Percentiles rank a stretch among this genome's conserved stretches.
These are phyloP conservation scores for Plasmodium gonderi DNA, from an alignment of 169 alveolate genomes.

Conservation along the genomic window DNA sequence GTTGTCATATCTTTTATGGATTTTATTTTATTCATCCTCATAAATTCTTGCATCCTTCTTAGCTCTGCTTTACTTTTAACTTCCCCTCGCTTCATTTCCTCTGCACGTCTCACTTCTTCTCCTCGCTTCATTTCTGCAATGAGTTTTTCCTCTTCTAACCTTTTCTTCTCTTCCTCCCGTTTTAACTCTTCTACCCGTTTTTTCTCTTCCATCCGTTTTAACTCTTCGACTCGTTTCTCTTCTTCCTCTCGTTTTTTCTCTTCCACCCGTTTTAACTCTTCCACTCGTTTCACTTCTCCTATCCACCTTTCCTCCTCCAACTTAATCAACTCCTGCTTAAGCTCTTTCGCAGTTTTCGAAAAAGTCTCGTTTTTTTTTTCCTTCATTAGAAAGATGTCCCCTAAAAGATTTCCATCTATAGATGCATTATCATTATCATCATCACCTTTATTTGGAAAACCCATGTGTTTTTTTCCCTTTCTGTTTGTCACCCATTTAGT, in stretches of 20 bases:
- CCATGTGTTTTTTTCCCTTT: neutral
- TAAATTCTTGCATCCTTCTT: constrained; percentile 7
- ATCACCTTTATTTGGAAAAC: neutral
- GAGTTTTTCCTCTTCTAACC: neutral
- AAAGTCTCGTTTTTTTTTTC: neutral
- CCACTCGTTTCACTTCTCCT: neutral
- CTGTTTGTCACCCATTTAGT: neutral
- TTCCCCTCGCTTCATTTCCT: neutral
- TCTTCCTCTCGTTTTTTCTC: neutral
- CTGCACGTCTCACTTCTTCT: neutral
- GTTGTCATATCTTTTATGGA: neutral
- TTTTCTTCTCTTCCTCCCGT: neutral
- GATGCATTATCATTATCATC: neutral
- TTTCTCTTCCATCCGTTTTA: neutral
- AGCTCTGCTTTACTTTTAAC: constrained; percentile 22
- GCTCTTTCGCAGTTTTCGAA: neutral
- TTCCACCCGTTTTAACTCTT: neutral
- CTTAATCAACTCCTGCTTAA: neutral
- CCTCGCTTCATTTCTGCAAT: neutral
- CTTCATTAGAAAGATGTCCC: no score
- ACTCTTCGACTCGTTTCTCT: constrained; percentile 3
- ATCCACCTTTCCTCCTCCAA: neutral
- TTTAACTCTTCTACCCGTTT: neutral
- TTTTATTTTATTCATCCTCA: neutral
- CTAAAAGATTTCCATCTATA: no score